These are phyloP conservation scores for Musa schizocarpa DNA, from an alignment of 176 grass and related monocot species.

Conservation along the genomic window DNA sequence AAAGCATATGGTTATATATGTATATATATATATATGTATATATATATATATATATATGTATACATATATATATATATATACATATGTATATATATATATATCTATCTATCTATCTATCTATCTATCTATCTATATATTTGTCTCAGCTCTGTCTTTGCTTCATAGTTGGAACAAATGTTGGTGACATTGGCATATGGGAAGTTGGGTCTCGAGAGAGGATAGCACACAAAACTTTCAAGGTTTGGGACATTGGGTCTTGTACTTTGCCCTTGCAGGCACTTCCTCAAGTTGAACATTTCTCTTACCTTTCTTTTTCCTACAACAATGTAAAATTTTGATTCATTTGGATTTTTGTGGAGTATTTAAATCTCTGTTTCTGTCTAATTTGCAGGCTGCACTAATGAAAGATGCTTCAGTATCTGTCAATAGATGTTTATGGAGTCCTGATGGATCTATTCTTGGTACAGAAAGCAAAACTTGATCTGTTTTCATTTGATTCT, in stretches of 20 bases:
- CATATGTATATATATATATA: not conserved
- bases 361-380: not conserved
- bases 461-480: constrained; percentile 26
- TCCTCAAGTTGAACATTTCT: constrained; percentile 1
- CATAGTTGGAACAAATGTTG: constrained; percentile 98
- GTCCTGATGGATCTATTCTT: constrained; percentile 87
- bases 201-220: constrained; percentile 95
- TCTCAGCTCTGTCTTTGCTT: constrained; percentile 6
- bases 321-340: not conserved
- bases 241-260: constrained; percentile 81
- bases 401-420: constrained; percentile 99
- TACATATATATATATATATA: too few species aligned
- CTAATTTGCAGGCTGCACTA: constrained; percentile 51
- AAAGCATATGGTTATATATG: not conserved
- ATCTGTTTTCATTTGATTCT: not conserved
- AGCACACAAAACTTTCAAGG: constrained; percentile 93
- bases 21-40: too few species aligned
- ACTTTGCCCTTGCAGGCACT: constrained; percentile 76
- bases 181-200: constrained; percentile 98
- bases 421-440: constrained; percentile 98
- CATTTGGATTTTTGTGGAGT: not conserved
- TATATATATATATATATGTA: not conserved
- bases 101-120: too few species aligned
- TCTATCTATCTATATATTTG: not conserved
- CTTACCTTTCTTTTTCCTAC: not conserved